phyloP scores from a whole-genome alignment of 129 eudicot genomes.

The Tagetes erecta region DNA sequence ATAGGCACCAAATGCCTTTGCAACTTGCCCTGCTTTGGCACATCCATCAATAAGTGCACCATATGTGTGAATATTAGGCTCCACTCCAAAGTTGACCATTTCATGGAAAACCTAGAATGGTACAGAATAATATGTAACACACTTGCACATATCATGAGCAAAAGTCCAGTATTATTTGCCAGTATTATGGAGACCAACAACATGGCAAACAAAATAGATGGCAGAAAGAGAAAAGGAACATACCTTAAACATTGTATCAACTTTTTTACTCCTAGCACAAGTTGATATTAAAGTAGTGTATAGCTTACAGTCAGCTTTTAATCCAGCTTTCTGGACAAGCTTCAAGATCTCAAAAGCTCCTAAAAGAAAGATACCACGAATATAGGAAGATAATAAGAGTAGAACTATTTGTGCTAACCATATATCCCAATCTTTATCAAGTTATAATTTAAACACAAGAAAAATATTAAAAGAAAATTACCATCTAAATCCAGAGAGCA shows the following conservation, averaged over 20 bases:
- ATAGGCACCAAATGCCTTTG: constrained; percentile 99
- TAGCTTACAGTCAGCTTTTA: constrained; percentile 86
- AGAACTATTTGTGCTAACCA: neutral
- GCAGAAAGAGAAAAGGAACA: constrained; percentile 7
- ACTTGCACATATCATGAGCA: constrained; percentile 13
- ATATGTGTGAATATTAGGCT: constrained; percentile 89
- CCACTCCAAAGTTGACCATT: constrained; percentile 87
- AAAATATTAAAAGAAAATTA: constrained; percentile 26
- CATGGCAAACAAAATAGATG: neutral
- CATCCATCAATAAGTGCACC: constrained; percentile 99
- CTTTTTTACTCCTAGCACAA: constrained; percentile 93
- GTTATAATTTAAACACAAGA: neutral
- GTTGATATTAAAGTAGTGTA: constrained; percentile 94
- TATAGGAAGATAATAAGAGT: constrained; percentile 6
- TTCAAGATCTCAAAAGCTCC: constrained; percentile 84
- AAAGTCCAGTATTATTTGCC: neutral
- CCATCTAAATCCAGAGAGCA: constrained; percentile 77
- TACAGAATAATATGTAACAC: constrained; percentile 6
- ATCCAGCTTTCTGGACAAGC: constrained; percentile 72
- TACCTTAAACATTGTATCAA: constrained; percentile 96
- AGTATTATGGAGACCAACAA: constrained; percentile 10
- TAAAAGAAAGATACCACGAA: constrained; percentile 32
- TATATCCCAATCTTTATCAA: constrained; percentile 10
- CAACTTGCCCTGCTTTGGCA: constrained; percentile 97
- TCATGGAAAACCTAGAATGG: constrained; percentile 91